Evolutionary conservation across 2,329 filamentous ascomycete genomes (phyloP), one percentile per base, ranked within the genome.

Genomic region (Tetracladium maxilliforme): DNA sequence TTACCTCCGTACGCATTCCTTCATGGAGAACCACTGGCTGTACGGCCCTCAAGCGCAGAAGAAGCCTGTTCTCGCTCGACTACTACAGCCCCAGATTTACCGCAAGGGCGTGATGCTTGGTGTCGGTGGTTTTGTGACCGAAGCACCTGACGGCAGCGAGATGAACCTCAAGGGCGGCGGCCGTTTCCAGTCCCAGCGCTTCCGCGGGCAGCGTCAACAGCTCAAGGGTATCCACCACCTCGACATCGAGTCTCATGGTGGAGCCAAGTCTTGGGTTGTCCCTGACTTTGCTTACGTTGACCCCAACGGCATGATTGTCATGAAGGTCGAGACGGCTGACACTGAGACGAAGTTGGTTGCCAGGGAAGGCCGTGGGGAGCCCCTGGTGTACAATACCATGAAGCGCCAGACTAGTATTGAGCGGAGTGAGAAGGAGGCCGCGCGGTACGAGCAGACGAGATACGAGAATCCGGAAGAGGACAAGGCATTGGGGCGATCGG

Each of bases 21-120:
- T 62, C 38, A 47, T 69, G 22, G 50, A 58, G 36, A 76, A 75
- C 39, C 68, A 75, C 40, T 65, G 70, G 3, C 42, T 61, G 16
- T 62, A 64, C 35, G 72, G 72, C 4, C 71, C 72, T 7, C 70
- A 72, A 38, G 46, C 47, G 3, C 39, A 49, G 15, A 52, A 52
- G 14, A 40, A 56, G 5, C 70, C 70, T 0, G 53, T 74, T 4
- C 45, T 64, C 31, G 64, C 68, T 5, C 66, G 72, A 33, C 56
- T 75, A 12, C 42, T 78, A 27, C 49, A 56, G 24, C 56, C 61
- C 5, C 56, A 50, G 42, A 45, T 43, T 29, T 47, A 48, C 42
- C 8, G 21, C 8, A 38, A 38, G 6, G 27, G 17, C 21, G 30
- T 30, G 23, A 21, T 11, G 5, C 22, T 47, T 2, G 45, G 45